Base-by-base conservation (phyloP, 163 green algal species). In the Prototheca wickerhamii region DNA sequence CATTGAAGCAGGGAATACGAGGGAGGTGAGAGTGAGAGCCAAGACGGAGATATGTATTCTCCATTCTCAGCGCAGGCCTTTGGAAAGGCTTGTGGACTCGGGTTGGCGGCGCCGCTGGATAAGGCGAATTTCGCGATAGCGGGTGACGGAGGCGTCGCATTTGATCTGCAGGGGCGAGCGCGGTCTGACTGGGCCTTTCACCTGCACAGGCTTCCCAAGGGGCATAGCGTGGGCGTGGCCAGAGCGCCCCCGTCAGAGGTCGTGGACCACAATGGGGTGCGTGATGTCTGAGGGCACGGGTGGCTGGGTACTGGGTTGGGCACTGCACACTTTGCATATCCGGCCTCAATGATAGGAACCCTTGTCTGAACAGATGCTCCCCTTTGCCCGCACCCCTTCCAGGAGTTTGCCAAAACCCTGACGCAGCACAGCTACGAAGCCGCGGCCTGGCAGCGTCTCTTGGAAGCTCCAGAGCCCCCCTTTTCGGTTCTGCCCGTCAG, bases 181-280 rank as follows among this genome's bases (percentile, higher is more conserved):
- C 25, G 25, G 32, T n/a, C 17, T 43, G 15, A 67, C 18, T 91
- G 84, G 84, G 31, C 56, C 3, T 91, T 91, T 52, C 15, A 54
- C 25, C 32, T 89, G 28, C 74, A 88, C 28, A 32, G 69, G 50
- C 59, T 91, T 23, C 58, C 61, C 1, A 21, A 57, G 2, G 69
- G 68, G 4, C 84, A 91, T 72, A 83, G 74, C 54, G 81, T 80
- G 31, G 74, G 76, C 1, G 78, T 89, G 23, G 84, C 82, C 1
- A 64, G 71, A 1, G 84, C 72, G 0, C 80, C 81, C 6, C 63
- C 72, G 1, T 33, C 65, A 0, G 75, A 61, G 8, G 71, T 81
- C 2, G 72, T 88, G 40, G 84, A 91, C 51, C 71, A 70, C 3
- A 70, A 58, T 28, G 72, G 76, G 62, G 81, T 86, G 60, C 54